Evolutionary conservation across 2,329 filamentous ascomycete species (phyloP), one percentile per base, ranked within the genome.

Genomic region (Paecilomyces niveus): DNA sequence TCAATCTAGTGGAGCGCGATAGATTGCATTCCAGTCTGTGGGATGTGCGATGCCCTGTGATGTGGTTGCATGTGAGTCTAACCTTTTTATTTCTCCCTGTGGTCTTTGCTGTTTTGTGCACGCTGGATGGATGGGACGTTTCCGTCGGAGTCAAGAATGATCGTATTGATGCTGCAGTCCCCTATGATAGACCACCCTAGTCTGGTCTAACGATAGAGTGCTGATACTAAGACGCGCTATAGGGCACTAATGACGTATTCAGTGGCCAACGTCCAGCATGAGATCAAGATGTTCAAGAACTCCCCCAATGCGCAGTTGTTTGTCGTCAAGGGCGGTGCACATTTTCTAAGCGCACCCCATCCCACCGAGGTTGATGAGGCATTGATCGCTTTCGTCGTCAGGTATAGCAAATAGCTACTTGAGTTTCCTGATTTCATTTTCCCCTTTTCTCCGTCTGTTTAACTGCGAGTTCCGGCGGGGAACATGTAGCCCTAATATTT

Each of bases 31-130:
- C 70, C 3, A 64, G 81, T 7, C 59, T 82, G 31, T 70, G 67
- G 2, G 80, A 83, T 67, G 70, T 83, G 3, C 67, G 63, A 52
- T 82, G 80, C 67, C 81, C 81, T 0, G 80, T 83, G 1, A 63
- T 78, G 54, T 82, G 80, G 80, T 59, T 83, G 59, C 66, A 79
- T 66, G 77, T 80, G 53, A 76, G 68, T 62, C 21, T 29, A 11
- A 26, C 10, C 22, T n/a, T 29, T 26, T 2, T 1, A 26, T 52
- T 32, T 10, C 15, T 39, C 73, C 0, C 15, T 15, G 5, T 21
- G 6, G 9, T 13, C 15, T 62, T 64, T 13, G 75, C 80, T 63
- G 68, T 61, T 18, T 75, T 79, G 22, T 80, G 78, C 24, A 5
- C 24, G 24, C 5, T 26, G 24, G 3, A 5, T 26, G n/a, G n/a